Evolutionary conservation across 768 basidiomycete genomes (phyloP).

Genomic region (Coprinopsis sp.): DNA sequence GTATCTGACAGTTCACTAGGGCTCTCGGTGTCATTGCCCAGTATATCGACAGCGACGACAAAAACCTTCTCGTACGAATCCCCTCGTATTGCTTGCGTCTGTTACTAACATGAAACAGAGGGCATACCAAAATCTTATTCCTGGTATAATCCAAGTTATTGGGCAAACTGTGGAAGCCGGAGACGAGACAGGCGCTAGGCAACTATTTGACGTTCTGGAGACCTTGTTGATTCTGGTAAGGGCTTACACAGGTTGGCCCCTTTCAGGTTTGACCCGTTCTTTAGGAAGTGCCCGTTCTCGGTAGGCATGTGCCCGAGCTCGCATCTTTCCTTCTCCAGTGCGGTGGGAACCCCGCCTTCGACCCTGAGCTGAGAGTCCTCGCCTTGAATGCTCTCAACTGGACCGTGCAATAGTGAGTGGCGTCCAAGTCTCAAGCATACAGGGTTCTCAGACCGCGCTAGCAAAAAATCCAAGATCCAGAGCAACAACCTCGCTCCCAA

Average conservation of each 20-base stretch:
- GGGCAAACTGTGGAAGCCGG: conserved; percentile 74
- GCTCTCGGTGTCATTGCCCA: conserved; percentile 91
- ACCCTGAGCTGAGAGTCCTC: conserved; percentile 79
- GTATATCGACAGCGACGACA: conserved; percentile 86
- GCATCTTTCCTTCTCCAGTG: conserved; percentile 84
- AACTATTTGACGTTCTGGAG: conserved; percentile 94
- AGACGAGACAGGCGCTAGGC: conserved; percentile 79
- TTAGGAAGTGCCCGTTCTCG: conserved; percentile 90
- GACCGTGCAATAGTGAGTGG: conserved; percentile 89
- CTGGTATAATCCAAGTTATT: conserved; percentile 84
- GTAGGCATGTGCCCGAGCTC: conserved; percentile 82
- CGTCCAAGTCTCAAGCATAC: neutral
- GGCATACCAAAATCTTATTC: conserved; percentile 83
- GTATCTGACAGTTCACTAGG: conserved; percentile 31
- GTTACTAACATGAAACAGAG: conserved; percentile 40
- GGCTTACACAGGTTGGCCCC: conserved; percentile 2
- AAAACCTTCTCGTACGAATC: conserved; percentile 70
- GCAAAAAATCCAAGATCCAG: conserved; percentile 96
- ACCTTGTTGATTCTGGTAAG: conserved; percentile 87
- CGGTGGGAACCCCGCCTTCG: conserved; percentile 73
- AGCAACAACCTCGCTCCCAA: conserved; percentile 74
- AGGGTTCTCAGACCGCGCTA: conserved; percentile 24
- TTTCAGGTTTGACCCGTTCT: conserved; percentile 1
- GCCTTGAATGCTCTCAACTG: conserved; percentile 92
- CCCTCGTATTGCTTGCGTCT: conserved; percentile 2